Base-by-base conservation (phyloP, 768 basidiomycete genomes). In the Termitomyces sp. region DNA sequence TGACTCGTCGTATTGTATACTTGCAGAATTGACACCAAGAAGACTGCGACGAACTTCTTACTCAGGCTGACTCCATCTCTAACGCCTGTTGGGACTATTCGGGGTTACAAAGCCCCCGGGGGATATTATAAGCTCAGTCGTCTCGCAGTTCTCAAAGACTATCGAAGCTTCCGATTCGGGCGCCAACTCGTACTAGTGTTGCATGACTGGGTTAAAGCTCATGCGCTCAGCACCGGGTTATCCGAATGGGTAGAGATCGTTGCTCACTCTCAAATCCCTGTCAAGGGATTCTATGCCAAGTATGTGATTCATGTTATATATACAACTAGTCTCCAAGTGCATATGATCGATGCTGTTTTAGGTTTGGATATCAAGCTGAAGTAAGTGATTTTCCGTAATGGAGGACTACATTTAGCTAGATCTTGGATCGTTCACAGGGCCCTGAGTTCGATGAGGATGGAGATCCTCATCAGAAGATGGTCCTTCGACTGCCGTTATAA, bases 401-500 rank as follows among this genome's bases (percentile, higher is more conserved):
- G 11, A 52, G 57, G 54, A 54, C 10, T 20, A 3, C 13, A 15
- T 23, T 22, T 15, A 55, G 52, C 29, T 48, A 52, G 65, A 68
- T 67, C 63, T 65, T 58, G 53, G 56, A 65, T 63, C 61, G 39
- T 32, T 29, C 22, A 54, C 68, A 91, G 85, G 87, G 86, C 58
- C 77, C 78, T 23, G 80, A 83, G 67, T 91, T 89, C 72, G 87
- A 88, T 69, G 89, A 86, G 72, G 91, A 88, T 53, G 91, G 90
- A 31, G 90, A 82, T 64, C 90, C 88, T 54, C 91, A 94, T 79
- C 90, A 92, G 67, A 85, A 83, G 71, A 90, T 93, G 90, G 77
- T 85, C 56, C 70, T 79, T 61, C 75, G 71, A 58, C 68, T 89
- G 62, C 76, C 79, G 56, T 70, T 72, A 60, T 59, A 57, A 56